Percentiles rank a stretch among this genome's conserved stretches.
Evolutionary conservation across 441 rosid genomes (phyloP).

Genomic region (Kokia cookei): DNA sequence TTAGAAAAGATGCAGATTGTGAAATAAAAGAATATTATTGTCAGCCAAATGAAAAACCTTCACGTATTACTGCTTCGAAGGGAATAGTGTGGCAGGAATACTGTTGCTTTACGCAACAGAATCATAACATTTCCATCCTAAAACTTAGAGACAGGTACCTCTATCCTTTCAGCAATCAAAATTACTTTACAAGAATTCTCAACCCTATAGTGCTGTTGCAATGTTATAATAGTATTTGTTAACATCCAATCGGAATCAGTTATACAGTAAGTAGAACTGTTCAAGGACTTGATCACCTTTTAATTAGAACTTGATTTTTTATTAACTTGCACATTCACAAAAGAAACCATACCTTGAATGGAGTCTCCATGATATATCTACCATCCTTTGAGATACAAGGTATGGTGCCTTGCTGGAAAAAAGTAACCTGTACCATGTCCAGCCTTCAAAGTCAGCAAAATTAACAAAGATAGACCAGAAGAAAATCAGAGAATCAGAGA

Average conservation of each 20-base stretch:
- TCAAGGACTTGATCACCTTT: background rate
- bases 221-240: background rate
- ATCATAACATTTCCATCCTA: background rate
- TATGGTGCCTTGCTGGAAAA: slow-evolving; percentile 97
- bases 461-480: slow-evolving; percentile 2
- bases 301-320: background rate
- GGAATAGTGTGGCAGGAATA: background rate
- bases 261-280: background rate
- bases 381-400: slow-evolving; percentile 92
- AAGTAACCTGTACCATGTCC: slow-evolving; percentile 56
- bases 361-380: slow-evolving; percentile 91
- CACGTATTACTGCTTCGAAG: background rate
- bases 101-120: background rate
- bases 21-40: background rate
- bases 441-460: slow-evolving; percentile 12
- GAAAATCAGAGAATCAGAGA: slow-evolving; percentile 1
- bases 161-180: background rate
- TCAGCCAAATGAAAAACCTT: background rate
- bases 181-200: background rate
- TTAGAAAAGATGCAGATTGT: background rate
- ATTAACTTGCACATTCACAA: background rate
- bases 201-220: background rate
- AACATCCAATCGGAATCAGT: background rate
- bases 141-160: background rate
- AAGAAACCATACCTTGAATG: slow-evolving; percentile 59